Conservation (phyloP, 805 yeast genomes). For the Pichia membranifaciens region DNA sequence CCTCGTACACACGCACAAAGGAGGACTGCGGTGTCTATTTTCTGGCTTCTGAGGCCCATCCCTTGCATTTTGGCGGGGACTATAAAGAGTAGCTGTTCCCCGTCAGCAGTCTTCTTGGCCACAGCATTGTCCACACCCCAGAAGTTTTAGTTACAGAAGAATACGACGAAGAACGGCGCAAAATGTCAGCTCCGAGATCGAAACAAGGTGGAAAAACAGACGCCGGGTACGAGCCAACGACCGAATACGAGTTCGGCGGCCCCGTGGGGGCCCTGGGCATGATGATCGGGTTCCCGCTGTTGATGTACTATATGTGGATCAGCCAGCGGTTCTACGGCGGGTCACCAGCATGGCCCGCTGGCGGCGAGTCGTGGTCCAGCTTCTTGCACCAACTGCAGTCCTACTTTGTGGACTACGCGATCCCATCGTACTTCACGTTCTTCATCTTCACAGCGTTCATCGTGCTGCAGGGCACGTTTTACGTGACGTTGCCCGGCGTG, state of each 20-base stretch:
- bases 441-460: slow-evolving; percentile 66
- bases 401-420: slow-evolving; percentile 45
- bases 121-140: neutral
- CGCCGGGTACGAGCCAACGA: slow-evolving; percentile 5
- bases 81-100: too few relatives aligned
- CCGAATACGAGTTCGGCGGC: slow-evolving; percentile 90
- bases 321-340: slow-evolving; percentile 78
- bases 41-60: too few relatives aligned
- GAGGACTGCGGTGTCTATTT: too few relatives aligned
- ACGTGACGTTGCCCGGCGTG: slow-evolving; percentile 83
- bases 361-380: slow-evolving; percentile 46
- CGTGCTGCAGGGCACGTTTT: slow-evolving; percentile 62
- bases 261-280: slow-evolving; percentile 82
- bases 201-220: neutral
- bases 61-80: too few relatives aligned
- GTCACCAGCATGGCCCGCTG: slow-evolving; percentile 59
- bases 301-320: slow-evolving; percentile 98
- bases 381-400: slow-evolving; percentile 42
- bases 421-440: slow-evolving; percentile 61
- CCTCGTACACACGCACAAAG: too few relatives aligned
- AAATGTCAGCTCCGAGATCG: neutral
- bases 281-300: slow-evolving; percentile 86
- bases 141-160: neutral
- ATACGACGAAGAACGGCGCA: too few relatives aligned
- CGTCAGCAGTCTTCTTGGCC: too few relatives aligned